A percentile compares a stretch with the other conserved stretches of the same genome.
Evolutionary conservation across 768 basidiomycete species (phyloP).

Genomic region (Xerocomus spinulosus): DNA sequence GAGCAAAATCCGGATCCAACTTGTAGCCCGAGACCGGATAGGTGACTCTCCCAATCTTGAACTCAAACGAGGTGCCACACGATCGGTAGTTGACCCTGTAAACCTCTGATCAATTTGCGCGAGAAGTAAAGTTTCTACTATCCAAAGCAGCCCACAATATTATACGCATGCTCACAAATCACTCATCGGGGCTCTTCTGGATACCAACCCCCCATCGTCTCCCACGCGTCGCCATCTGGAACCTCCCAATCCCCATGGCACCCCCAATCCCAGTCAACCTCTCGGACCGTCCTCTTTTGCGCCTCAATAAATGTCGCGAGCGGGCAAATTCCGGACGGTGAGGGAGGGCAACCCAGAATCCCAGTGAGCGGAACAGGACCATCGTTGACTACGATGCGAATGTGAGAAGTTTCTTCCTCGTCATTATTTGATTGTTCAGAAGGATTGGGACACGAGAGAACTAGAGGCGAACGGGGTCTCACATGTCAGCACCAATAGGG

Average conservation of each 20-base stretch:
- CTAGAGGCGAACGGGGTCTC: conserved; percentile 32
- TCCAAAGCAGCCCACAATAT: not conserved
- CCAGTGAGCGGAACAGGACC: conserved; percentile 78
- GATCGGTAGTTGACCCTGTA: too few species aligned
- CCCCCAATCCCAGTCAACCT: conserved; percentile 70
- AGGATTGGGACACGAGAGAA: conserved; percentile 48
- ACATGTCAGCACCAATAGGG: not conserved
- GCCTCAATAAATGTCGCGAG: conserved; percentile 66
- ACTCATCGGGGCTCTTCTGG: conserved; percentile 3
- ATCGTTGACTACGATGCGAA: conserved; percentile 86
- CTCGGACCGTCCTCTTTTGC: conserved; percentile 58
- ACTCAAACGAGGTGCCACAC: too few species aligned
- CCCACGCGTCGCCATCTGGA: conserved; percentile 62
- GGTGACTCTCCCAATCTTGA: too few species aligned
- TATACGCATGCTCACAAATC: not conserved
- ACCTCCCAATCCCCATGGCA: conserved; percentile 77
- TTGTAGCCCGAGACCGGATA: too few species aligned
- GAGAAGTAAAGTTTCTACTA: too few species aligned
- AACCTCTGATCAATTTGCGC: too few species aligned
- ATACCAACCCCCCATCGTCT: conserved; percentile 41
- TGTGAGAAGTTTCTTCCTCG: conserved; percentile 45
- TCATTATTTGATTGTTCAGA: conserved; percentile 21
- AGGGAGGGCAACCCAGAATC: conserved; percentile 68
- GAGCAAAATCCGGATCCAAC: too few species aligned
- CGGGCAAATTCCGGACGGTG: conserved; percentile 61